Conservation (phyloP, 2,329 filamentous ascomycete genomes). For the Penicillium psychrosexuale region DNA sequence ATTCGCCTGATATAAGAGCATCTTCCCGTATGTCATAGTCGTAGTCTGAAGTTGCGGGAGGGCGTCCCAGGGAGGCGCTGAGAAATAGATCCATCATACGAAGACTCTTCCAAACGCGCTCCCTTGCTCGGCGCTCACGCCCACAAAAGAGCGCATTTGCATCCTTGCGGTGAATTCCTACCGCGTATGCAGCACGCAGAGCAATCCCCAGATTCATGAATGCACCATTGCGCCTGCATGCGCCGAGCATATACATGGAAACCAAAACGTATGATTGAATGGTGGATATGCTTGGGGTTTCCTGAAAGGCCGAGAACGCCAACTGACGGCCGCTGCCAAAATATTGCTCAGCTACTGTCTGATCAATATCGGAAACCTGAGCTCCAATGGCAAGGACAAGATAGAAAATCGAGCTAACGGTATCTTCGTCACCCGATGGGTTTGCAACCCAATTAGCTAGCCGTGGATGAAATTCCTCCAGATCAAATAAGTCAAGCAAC, state of each 20-base stretch:
- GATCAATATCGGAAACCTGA: slow-evolving; percentile 42
- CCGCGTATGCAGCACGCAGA: slow-evolving; percentile 52
- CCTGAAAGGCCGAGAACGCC: slow-evolving; percentile 47
- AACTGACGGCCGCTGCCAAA: slow-evolving; percentile 47
- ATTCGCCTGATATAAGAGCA: slow-evolving; percentile 26
- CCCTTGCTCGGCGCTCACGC: slow-evolving; percentile 42
- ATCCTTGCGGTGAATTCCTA: slow-evolving; percentile 52
- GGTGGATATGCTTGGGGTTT: slow-evolving; percentile 50
- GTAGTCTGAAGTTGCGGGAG: slow-evolving; percentile 53
- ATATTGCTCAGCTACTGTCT: slow-evolving; percentile 46
- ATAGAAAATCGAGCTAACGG: slow-evolving; percentile 49
- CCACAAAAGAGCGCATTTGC: slow-evolving; percentile 51
- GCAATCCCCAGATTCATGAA: slow-evolving; percentile 54
- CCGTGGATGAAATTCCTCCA: slow-evolving; percentile 43
- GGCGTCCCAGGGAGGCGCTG: slow-evolving; percentile 51
- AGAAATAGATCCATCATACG: slow-evolving; percentile 53
- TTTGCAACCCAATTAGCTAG: slow-evolving; percentile 40
- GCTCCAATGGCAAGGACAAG: slow-evolving; percentile 52
- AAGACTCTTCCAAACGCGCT: slow-evolving; percentile 54
- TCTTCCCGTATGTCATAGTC: slow-evolving; percentile 43
- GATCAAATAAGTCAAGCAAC: slow-evolving; percentile 49
- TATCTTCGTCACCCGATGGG: slow-evolving; percentile 38
- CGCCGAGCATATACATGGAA: slow-evolving; percentile 53
- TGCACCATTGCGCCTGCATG: slow-evolving; percentile 52
- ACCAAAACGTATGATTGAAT: slow-evolving; percentile 53